Base-by-base conservation (phyloP, 495 filamentous ascomycete genomes). In the Lindgomyces ingoldianus region DNA sequence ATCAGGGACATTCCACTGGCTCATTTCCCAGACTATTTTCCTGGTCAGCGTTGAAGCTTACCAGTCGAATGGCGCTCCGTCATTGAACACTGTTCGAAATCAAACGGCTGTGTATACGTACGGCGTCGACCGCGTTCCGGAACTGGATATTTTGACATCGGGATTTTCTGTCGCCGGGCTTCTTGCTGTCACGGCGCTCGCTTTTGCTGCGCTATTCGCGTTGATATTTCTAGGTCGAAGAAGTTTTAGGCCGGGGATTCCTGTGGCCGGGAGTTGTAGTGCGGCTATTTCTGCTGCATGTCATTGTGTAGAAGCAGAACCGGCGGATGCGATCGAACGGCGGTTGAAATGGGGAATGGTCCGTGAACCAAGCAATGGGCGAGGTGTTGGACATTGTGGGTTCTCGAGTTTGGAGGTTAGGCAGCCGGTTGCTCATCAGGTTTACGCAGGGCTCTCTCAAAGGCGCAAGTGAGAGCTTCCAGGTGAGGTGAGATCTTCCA, bases 21-120 rank as follows among this genome's bases (percentile, higher is more conserved):
- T 63, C 12, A 10, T 47, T 26, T 63, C 60, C 9, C 60, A 63
- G 25, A 12, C 24, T 18, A 2, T 63, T 18, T 63, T 62, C 63
- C 24, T 65, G 6, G 55, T 65, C 2, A n/a, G 39, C 21, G 8
- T 63, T 19, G 51, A 46, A 19, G 33, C 39, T 8, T 14, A 19
- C 9, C 10, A 19, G 44, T 9, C 18, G 8, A 6, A 51, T 10
- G 56, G 45, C 41, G 19, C 4, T 3, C 9, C n/a, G n/a, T 50
- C 19, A 19, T 25, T 22, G 39, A 51, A n/a, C 19, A 25, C 16
- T n/a, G 36, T 9, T n/a, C 36, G 9, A 41, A n/a, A 8, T 9
- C 8, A 8, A 41, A n/a, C 36, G n/a, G n/a, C 36, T 9, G 36
- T n/a, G 36, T 41, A 8, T n/a, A 8, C 36, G n/a, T 9, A 41